phyloP scores from a whole-genome alignment of 371 early-diverging fungal genomes.

The Phascolomyces articulosus region DNA sequence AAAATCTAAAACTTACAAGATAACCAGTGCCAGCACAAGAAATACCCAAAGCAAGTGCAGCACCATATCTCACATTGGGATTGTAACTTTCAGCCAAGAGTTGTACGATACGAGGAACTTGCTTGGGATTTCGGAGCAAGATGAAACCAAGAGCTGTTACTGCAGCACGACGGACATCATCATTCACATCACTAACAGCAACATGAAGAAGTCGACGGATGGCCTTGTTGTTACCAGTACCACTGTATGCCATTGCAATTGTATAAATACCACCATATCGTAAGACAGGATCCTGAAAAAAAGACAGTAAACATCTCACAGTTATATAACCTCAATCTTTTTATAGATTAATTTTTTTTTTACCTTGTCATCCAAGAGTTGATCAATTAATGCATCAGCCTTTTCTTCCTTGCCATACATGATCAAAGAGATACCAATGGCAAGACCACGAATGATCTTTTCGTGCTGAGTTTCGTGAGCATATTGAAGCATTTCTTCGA shows the following conservation, averaged over 20 bases:
- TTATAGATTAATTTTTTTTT: not conserved
- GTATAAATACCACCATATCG: slow-evolving; percentile 97
- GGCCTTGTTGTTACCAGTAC: slow-evolving; percentile 96
- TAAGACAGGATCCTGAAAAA: slow-evolving; percentile 79
- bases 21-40: slow-evolving; percentile 97
- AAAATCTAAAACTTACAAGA: slow-evolving; percentile 32
- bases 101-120: slow-evolving; percentile 97
- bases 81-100: slow-evolving; percentile 97
- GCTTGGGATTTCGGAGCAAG: slow-evolving; percentile 85
- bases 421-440: slow-evolving; percentile 91
- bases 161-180: slow-evolving; percentile 98
- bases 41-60: slow-evolving; percentile 97
- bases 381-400: slow-evolving; percentile 88
- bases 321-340: not conserved
- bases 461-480: slow-evolving; percentile 98
- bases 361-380: slow-evolving; percentile 82
- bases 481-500: slow-evolving; percentile 95
- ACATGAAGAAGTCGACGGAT: slow-evolving; percentile 93
- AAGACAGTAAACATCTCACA: not conserved
- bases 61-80: slow-evolving; percentile 98
- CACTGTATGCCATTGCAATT: slow-evolving; percentile 97
- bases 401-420: slow-evolving; percentile 96
- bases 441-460: slow-evolving; percentile 96
- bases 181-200: slow-evolving; percentile 97
- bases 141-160: slow-evolving; percentile 98